Conservation (phyloP, 2,329 filamentous ascomycete species). For the Chalaropsis thielavioides region DNA sequence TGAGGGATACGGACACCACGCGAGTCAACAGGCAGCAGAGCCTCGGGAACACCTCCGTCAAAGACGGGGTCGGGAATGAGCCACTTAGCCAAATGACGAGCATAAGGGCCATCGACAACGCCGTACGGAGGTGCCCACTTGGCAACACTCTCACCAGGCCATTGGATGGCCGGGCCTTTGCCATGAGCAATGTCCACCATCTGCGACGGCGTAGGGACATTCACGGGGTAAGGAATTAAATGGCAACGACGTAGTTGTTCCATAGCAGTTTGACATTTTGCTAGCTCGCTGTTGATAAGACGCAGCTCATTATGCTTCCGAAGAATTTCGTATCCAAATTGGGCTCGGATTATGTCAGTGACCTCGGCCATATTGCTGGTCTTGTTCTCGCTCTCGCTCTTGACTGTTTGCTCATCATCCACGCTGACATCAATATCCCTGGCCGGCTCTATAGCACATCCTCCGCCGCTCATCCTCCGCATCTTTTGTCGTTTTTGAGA, state of each 20-base stretch:
- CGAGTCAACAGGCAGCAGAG: constrained; percentile 30
- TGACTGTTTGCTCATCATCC: neutral
- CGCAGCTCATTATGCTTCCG: constrained; percentile 90
- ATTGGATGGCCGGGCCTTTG: constrained; percentile 53
- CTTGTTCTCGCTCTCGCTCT: constrained; percentile 1
- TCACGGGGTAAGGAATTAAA: constrained; percentile 75
- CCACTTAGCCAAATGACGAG: constrained; percentile 91
- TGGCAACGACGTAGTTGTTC: constrained; percentile 89
- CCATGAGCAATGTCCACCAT: constrained; percentile 60
- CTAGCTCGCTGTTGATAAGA: constrained; percentile 87
- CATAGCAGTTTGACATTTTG: constrained; percentile 83
- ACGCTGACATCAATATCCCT: constrained; percentile 1
- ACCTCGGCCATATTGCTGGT: constrained; percentile 6
- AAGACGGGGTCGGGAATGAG: constrained; percentile 78
- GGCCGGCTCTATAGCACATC: neutral
- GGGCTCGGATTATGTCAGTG: constrained; percentile 48
- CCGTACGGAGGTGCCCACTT: constrained; percentile 78
- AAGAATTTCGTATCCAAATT: constrained; percentile 82
- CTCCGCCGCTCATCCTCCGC: constrained; percentile 7
- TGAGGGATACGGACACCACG: constrained; percentile 68
- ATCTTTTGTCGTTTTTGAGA: constrained; percentile 12
- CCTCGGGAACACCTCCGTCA: constrained; percentile 48
- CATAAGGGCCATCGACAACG: constrained; percentile 81
- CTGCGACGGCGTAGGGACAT: constrained; percentile 48
- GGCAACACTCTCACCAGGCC: constrained; percentile 50